phyloP scores from a whole-genome alignment of 2,329 filamentous ascomycete genomes.

The Fusarium caatingaense region DNA sequence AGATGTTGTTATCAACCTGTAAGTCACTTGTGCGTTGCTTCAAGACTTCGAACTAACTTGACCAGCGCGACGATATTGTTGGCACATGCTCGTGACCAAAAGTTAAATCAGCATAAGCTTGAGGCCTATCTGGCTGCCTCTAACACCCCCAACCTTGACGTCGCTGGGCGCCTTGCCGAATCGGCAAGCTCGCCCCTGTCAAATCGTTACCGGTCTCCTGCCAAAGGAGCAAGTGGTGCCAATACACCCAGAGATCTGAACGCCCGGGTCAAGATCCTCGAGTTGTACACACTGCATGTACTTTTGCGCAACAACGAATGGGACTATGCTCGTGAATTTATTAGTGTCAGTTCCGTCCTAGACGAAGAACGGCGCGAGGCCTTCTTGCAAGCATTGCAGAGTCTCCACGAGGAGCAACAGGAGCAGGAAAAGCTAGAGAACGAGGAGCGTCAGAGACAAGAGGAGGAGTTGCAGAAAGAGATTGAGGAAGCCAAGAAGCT shows the following conservation, averaged over 20 bases:
- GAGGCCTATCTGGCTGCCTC: slow-evolving; percentile 89
- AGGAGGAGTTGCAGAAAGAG: slow-evolving; percentile 67
- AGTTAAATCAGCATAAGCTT: slow-evolving; percentile 84
- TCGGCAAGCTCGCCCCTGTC: slow-evolving; percentile 47
- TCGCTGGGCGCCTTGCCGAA: slow-evolving; percentile 71
- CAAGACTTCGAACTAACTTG: slow-evolving; percentile 36
- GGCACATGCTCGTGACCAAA: slow-evolving; percentile 87
- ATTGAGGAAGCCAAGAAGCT: slow-evolving; percentile 67
- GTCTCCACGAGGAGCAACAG: slow-evolving; percentile 84
- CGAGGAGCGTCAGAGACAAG: slow-evolving; percentile 67
- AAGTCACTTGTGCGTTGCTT: slow-evolving; percentile 50
- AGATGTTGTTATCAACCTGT: slow-evolving; percentile 93
- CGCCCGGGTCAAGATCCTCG: slow-evolving; percentile 88
- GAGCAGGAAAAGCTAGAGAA: slow-evolving; percentile 74
- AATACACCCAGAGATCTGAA: slow-evolving; percentile 87
- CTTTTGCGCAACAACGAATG: slow-evolving; percentile 94
- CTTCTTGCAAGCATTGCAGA: slow-evolving; percentile 87
- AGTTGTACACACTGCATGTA: slow-evolving; percentile 94
- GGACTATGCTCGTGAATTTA: slow-evolving; percentile 95
- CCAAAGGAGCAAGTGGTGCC: slow-evolving; percentile 70
- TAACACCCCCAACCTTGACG: slow-evolving; percentile 77
- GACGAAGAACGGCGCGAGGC: slow-evolving; percentile 92
- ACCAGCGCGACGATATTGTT: slow-evolving; percentile 86
- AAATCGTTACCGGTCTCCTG: slow-evolving; percentile 58
- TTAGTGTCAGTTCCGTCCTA: slow-evolving; percentile 84